Conservation (phyloP, 345 rosid species). For the Corchorus capsularis region DNA sequence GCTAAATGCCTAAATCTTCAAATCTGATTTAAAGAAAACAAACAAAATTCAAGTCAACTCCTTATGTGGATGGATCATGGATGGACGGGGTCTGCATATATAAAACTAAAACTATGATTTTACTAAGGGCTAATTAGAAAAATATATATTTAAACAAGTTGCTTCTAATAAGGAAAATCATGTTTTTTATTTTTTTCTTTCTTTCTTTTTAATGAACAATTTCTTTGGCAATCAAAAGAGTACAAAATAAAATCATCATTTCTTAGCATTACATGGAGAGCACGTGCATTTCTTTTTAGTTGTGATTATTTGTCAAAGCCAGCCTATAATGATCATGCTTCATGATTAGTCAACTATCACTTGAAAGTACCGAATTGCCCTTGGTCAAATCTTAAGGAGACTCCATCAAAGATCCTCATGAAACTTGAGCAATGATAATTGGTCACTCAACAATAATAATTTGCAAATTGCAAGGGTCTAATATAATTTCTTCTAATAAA, state of each 20-base stretch:
- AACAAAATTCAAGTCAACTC: constrained; percentile 16
- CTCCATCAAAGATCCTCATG: neutral
- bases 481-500: neutral
- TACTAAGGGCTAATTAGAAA: neutral
- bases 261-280: neutral
- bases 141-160: neutral
- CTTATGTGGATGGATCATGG: neutral
- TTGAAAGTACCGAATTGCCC: neutral
- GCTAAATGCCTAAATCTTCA: neutral
- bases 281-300: neutral
- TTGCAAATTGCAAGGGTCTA: neutral
- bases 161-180: neutral
- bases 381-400: neutral
- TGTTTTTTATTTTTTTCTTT: neutral
- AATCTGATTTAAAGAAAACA: neutral
- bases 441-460: neutral
- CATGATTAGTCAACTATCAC: constrained; percentile 4
- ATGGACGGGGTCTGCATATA: neutral
- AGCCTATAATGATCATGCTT: constrained; percentile 10
- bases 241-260: neutral
- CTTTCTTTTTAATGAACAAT: neutral
- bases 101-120: neutral
- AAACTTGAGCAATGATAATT: neutral
- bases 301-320: neutral
- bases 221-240: neutral